Conservation (phyloP, 2,329 filamentous ascomycete species). For the Seiridium unicorne region DNA sequence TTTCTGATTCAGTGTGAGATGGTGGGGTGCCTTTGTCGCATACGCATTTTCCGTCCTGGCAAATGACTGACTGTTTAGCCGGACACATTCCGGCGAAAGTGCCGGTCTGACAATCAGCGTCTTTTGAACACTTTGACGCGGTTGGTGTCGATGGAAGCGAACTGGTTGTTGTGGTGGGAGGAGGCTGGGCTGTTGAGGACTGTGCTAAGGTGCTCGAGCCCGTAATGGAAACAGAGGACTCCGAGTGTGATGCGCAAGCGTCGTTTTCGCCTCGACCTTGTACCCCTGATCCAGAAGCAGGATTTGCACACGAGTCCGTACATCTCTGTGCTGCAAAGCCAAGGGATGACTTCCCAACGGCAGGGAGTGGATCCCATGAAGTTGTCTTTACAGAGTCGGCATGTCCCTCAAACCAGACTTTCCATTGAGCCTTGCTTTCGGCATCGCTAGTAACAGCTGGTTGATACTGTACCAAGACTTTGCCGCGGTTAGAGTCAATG, state of each 20-base stretch:
- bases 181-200: too few species aligned
- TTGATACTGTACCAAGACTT: neutral
- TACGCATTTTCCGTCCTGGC: neutral
- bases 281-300: too few species aligned
- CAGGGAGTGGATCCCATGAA: neutral
- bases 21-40: neutral
- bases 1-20: too few species aligned
- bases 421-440: neutral
- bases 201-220: too few species aligned
- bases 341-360: too few species aligned
- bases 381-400: neutral
- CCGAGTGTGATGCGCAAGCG: too few species aligned
- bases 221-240: too few species aligned
- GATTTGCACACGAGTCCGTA: too few species aligned
- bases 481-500: neutral
- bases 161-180: too few species aligned
- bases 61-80: neutral
- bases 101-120: neutral
- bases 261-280: too few species aligned
- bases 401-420: neutral
- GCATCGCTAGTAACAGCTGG: neutral
- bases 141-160: too few species aligned
- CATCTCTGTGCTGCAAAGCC: too few species aligned
- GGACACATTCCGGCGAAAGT: neutral
- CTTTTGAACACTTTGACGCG: neutral